Base-by-base conservation (phyloP, 305 asterid genomes). In the Lippia alba region DNA sequence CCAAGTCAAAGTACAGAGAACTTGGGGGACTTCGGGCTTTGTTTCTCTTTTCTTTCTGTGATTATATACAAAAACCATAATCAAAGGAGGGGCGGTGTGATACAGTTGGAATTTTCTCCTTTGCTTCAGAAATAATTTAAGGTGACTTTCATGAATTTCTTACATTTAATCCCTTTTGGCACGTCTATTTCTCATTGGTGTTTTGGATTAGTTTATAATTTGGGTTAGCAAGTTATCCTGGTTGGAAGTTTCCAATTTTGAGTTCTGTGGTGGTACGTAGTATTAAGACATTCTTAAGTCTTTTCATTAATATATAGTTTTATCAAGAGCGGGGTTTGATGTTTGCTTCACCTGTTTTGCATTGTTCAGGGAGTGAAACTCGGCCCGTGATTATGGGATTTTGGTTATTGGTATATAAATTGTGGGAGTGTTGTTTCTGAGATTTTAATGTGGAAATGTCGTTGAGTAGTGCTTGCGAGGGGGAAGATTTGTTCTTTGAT, bases 61-160 rank as follows among this genome's bases (percentile, higher is more conserved):
- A 58, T 12, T 56, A 71, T 64, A 51, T 77, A 45, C 82, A 64
- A 50, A 41, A 64, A 63, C 93, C 94, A 63, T 41, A 81, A 76
- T 82, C 84, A 33, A 57, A 81, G 90, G 92, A 72, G 78, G 87
- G 89, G 68, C 92, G 96, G 91, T 84, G 91, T 84, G 92, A 76
- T 80, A 50, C 56, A 84, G 85, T 84, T 78, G 83, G 89, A 75
- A 81, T 80, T 80, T 80, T 79, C 16, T 68, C 76, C 80, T 77
- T 79, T 70, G 76, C 68, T 73, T 75, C 80, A 32, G 62, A 68
- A 78, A 67, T 4, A 57, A 72, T 57, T 78, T 76, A 78, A 76
- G 83, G 81, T 81, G 59, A 66, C 40, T 48, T 46, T 17, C 66
- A 36, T 30, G 46, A 32, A 48, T 69, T 71, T 65, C 73, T 54